A percentile compares a stretch with the other conserved stretches of the same genome.
These are phyloP conservation scores for Silene noctiflora DNA, from an alignment of 179 eudicot genomes.

Conservation along the genomic window DNA sequence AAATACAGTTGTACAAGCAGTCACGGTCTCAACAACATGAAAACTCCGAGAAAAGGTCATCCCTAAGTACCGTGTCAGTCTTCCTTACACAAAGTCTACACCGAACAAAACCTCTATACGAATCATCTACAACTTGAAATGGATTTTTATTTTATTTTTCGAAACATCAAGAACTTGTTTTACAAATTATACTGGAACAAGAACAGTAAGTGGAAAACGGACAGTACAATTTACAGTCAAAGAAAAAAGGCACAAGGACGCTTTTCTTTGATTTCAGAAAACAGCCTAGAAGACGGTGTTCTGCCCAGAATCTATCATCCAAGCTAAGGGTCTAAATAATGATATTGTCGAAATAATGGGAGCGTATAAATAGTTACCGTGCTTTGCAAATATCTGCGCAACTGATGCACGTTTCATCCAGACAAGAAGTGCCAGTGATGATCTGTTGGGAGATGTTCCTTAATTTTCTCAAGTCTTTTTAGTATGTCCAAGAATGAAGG, in stretches of 20 bases:
- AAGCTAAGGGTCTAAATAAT: slow-evolving; percentile 14
- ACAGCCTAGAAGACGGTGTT: slow-evolving; percentile 8
- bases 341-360: slow-evolving; percentile 22
- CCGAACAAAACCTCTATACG: no score
- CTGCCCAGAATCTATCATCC: slow-evolving; percentile 13
- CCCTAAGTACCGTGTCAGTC: no score
- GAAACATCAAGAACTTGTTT: background rate
- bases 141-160: background rate
- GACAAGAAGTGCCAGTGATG: slow-evolving; percentile 79
- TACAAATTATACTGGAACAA: background rate
- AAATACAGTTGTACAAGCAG: no score
- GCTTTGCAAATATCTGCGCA: slow-evolving; percentile 15
- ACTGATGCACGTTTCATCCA: slow-evolving; percentile 24
- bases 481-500: slow-evolving; percentile 89
- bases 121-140: no score
- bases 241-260: background rate
- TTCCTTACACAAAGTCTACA: no score
- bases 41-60: no score
- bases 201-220: background rate
- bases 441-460: slow-evolving; percentile 58
- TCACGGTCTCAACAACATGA: no score
- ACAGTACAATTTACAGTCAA: background rate
- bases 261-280: background rate
- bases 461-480: slow-evolving; percentile 75
- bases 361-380: slow-evolving; percentile 3